Percentiles rank a stretch among this genome's conserved stretches.
These are phyloP conservation scores for Ceratocystis harringtonii DNA, from an alignment of 2,329 filamentous ascomycete species.

Conservation along the genomic window DNA sequence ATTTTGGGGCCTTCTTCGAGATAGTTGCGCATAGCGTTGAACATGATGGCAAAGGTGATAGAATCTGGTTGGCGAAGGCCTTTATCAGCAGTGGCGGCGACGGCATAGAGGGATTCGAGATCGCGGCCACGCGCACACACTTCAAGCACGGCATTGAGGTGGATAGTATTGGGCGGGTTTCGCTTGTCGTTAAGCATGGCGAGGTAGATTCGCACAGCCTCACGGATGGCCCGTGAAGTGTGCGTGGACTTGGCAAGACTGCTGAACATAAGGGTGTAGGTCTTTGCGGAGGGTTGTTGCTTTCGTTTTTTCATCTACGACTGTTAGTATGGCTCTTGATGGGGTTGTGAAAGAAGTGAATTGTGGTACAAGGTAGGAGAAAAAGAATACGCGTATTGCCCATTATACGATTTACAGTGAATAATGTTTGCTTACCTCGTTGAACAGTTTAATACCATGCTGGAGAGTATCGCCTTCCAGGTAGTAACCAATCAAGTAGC, in stretches of 20 bases:
- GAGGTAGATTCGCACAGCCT: slow-evolving; percentile 63
- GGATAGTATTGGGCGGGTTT: slow-evolving; percentile 60
- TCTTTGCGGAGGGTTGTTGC: slow-evolving; percentile 64
- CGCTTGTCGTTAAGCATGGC: slow-evolving; percentile 50
- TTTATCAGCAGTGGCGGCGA: slow-evolving; percentile 58
- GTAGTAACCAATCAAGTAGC: slow-evolving; percentile 61
- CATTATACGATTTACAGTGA: background rate
- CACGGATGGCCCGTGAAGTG: slow-evolving; percentile 43
- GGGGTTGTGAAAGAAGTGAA: slow-evolving; percentile 10
- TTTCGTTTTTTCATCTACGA: slow-evolving; percentile 83
- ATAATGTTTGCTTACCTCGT: slow-evolving; percentile 49
- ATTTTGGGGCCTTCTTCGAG: slow-evolving; percentile 21
- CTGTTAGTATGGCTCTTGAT: slow-evolving; percentile 17
- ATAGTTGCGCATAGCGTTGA: slow-evolving; percentile 54
- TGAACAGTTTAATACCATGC: slow-evolving; percentile 65
- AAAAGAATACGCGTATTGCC: background rate
- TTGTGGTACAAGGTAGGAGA: background rate
- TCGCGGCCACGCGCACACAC: slow-evolving; percentile 63
- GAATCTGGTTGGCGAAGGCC: slow-evolving; percentile 46
- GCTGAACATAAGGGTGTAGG: slow-evolving; percentile 69
- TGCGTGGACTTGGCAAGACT: slow-evolving; percentile 52
- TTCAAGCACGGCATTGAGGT: slow-evolving; percentile 76
- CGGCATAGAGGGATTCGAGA: slow-evolving; percentile 64
- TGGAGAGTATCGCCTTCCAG: slow-evolving; percentile 46
- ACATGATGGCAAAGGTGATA: slow-evolving; percentile 65